Percentiles rank a stretch among this genome's conserved stretches.
These are phyloP conservation scores for Fusarium zealandicum DNA, from an alignment of 2,329 filamentous ascomycete species.

Conservation along the genomic window DNA sequence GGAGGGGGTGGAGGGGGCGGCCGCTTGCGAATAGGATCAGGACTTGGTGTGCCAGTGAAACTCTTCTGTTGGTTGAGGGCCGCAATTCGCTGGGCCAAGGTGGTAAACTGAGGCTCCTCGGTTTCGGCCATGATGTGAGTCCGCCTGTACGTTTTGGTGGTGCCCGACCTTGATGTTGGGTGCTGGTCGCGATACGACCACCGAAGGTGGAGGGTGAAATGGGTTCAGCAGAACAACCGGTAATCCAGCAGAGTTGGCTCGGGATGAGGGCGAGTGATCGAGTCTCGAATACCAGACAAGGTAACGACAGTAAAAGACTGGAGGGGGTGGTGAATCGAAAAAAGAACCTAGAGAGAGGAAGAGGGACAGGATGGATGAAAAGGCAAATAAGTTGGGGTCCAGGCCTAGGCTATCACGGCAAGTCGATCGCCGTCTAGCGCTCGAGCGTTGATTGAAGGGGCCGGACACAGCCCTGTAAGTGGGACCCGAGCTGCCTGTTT, in stretches of 20 bases:
- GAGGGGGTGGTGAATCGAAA: not conserved
- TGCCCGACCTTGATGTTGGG: not conserved
- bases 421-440: slow-evolving; percentile 10
- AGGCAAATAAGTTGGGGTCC: slow-evolving; percentile 9
- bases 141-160: not conserved
- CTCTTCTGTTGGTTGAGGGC: slow-evolving; percentile 69
- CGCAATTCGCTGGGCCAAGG: slow-evolving; percentile 68
- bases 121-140: slow-evolving; percentile 62
- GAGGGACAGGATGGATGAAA: slow-evolving; percentile 4
- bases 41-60: slow-evolving; percentile 55
- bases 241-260: slow-evolving; percentile 2
- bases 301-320: slow-evolving; percentile 16
- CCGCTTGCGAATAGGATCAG: slow-evolving; percentile 53
- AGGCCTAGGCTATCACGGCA: slow-evolving; percentile 10
- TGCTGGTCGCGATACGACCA: not conserved
- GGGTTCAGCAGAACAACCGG: slow-evolving; percentile 3
- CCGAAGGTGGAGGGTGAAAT: slow-evolving; percentile 3
- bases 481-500: slow-evolving; percentile 28
- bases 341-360: slow-evolving; percentile 6
- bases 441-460: slow-evolving; percentile 32
- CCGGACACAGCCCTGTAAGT: slow-evolving; percentile 39
- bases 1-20: slow-evolving; percentile 51
- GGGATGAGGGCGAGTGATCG: not conserved
- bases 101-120: slow-evolving; percentile 68
- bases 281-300: not conserved